These are phyloP conservation scores for Limtongia smithiae DNA, from an alignment of 805 yeast species.

Conservation along the genomic window DNA sequence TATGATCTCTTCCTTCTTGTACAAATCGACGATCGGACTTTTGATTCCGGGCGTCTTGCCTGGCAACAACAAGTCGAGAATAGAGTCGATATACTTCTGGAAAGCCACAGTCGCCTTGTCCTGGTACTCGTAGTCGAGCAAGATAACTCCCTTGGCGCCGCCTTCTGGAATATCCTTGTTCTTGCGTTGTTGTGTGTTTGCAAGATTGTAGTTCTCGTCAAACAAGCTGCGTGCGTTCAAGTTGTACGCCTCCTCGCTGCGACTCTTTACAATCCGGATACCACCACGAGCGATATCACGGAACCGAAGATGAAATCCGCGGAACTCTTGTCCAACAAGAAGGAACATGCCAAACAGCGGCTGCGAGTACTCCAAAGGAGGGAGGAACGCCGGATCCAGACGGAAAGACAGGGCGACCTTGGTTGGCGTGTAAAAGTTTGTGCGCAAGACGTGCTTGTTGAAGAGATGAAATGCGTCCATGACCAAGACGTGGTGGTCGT, in stretches of 20 bases:
- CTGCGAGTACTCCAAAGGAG: conserved; percentile 82
- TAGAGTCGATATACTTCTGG: conserved; percentile 86
- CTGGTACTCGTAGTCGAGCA: conserved; percentile 67
- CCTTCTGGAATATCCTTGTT: conserved; percentile 99
- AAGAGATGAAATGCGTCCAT: conserved; percentile 77
- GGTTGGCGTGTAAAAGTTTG: conserved; percentile 89
- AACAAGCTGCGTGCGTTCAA: conserved; percentile 82
- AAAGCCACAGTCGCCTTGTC: conserved; percentile 79
- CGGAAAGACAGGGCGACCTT: conserved; percentile 94
- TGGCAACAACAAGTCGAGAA: conserved; percentile 77
- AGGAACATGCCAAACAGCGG: conserved; percentile 93
- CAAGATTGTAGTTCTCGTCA: conserved; percentile 94
- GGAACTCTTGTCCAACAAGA: conserved; percentile 91
- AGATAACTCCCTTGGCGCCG: conserved; percentile 95
- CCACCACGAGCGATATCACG: conserved; percentile 98
- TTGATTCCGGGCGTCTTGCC: conserved; percentile 70
- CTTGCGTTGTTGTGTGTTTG: conserved; percentile 92
- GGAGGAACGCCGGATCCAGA: conserved; percentile 80
- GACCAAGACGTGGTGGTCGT: conserved; percentile 76
- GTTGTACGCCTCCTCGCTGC: conserved; percentile 78
- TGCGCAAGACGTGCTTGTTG: conserved; percentile 83
- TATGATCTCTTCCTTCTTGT: conserved; percentile 80
- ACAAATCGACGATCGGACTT: conserved; percentile 79
- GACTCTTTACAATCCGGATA: conserved; percentile 86
- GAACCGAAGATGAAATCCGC: conserved; percentile 96